These are phyloP conservation scores for Lentinus brumalis DNA, from an alignment of 768 basidiomycete genomes.

Conservation along the genomic window DNA sequence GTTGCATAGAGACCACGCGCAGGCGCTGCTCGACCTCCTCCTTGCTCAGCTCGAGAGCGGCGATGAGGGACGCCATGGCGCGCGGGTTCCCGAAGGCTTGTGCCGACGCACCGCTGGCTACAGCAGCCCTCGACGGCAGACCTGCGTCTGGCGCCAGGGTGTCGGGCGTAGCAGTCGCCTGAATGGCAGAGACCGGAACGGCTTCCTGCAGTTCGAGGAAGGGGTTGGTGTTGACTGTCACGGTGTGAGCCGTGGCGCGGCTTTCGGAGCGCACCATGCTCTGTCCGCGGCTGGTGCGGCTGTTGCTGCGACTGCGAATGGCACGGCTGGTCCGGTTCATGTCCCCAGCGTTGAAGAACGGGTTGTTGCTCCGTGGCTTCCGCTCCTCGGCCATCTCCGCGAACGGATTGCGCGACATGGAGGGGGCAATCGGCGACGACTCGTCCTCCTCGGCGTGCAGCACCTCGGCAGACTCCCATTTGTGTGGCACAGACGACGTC, in stretches of 20 bases:
- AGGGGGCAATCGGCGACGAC: conserved; percentile 27
- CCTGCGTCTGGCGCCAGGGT: conserved; percentile 29
- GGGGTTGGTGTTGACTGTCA: conserved; percentile 33
- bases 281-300: conserved; percentile 18
- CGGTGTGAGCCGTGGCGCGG: conserved; percentile 11
- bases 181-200: conserved; percentile 21
- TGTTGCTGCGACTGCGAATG: conserved; percentile 31
- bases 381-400: conserved; percentile 32
- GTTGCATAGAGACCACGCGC: conserved; percentile 59
- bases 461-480: conserved; percentile 73
- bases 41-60: conserved; percentile 57
- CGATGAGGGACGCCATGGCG: conserved; percentile 66
- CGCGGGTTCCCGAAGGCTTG: conserved; percentile 42
- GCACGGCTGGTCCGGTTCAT: conserved; percentile 18
- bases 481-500: conserved; percentile 50
- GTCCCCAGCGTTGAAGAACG: conserved; percentile 44
- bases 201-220: conserved; percentile 43
- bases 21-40: conserved; percentile 51
- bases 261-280: conserved; percentile 18
- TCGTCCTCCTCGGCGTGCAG: conserved; percentile 41
- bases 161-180: conserved; percentile 29
- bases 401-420: conserved; percentile 33
- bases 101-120: conserved; percentile 39
- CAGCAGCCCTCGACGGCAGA: conserved; percentile 31
- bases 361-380: conserved; percentile 45